Evolutionary conservation across 2,329 filamentous ascomycete genomes (phyloP).

Genomic region (Fusarium veterinarium): DNA sequence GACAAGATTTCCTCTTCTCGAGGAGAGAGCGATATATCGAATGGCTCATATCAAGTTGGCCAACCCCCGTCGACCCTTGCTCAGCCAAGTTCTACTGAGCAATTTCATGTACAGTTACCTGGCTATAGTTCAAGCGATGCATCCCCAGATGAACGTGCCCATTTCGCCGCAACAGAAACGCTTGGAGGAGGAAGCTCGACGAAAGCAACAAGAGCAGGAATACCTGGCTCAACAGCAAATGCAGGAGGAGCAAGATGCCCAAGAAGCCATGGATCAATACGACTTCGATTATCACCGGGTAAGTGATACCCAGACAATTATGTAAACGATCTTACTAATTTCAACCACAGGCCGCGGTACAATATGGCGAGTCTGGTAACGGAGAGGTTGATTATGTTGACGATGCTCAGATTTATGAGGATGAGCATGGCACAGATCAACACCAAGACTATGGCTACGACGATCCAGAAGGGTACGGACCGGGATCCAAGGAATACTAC

Average conservation of each 20-base stretch:
- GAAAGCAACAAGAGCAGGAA: constrained; percentile 63
- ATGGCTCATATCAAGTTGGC: constrained; percentile 99
- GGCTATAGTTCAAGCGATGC: constrained; percentile 98
- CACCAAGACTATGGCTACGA: constrained; percentile 54
- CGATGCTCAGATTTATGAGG: constrained; percentile 65
- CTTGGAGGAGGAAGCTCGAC: constrained; percentile 65
- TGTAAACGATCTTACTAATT: neutral
- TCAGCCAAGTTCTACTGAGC: constrained; percentile 94
- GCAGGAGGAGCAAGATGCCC: constrained; percentile 58
- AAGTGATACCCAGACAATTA: constrained; percentile 43
- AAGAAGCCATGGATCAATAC: constrained; percentile 62
- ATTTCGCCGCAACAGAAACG: constrained; percentile 79
- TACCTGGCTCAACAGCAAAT: constrained; percentile 60
- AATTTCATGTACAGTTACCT: constrained; percentile 99
- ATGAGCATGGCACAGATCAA: constrained; percentile 59
- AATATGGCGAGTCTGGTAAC: constrained; percentile 59
- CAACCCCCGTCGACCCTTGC: constrained; percentile 90
- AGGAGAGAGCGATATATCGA: constrained; percentile 96
- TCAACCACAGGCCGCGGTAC: constrained; percentile 53
- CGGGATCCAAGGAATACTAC: constrained; percentile 56
- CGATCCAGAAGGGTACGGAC: constrained; percentile 52
- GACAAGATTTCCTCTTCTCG: constrained; percentile 93
- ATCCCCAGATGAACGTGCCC: constrained; percentile 94
- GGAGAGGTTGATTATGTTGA: constrained; percentile 63
- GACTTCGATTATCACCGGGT: constrained; percentile 66